phyloP scores from a whole-genome alignment of 1,284 basidiomycete species.

The Cryptococcus sp. region DNA sequence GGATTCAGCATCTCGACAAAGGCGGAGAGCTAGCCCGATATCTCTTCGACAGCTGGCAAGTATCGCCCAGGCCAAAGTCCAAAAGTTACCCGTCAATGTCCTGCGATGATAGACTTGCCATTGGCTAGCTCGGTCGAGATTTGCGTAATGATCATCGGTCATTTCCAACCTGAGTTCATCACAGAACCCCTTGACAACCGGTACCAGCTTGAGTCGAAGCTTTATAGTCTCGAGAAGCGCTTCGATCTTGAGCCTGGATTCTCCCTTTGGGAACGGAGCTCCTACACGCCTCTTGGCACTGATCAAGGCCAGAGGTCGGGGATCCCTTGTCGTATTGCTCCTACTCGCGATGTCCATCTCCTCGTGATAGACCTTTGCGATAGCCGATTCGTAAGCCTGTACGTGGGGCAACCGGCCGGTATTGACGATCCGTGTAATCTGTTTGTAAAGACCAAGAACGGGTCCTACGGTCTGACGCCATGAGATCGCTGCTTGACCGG shows the following conservation, averaged over 20 bases:
- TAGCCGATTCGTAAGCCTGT: conserved; percentile 56
- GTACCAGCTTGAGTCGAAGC: conserved; percentile 50
- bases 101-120: background rate
- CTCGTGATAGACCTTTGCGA: conserved; percentile 52
- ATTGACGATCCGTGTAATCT: conserved; percentile 26
- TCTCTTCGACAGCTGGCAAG: conserved; percentile 41
- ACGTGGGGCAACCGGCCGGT: conserved; percentile 49
- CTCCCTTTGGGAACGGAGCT: conserved; percentile 55
- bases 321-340: conserved; percentile 19
- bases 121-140: background rate
- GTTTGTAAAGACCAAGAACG: conserved; percentile 1
- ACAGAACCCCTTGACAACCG: conserved; percentile 49
- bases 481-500: background rate
- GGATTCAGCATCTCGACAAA: conserved; percentile 25
- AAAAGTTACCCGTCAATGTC: conserved; percentile 3
- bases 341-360: conserved; percentile 44
- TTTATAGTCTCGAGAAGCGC: conserved; percentile 54
- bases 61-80: conserved; percentile 35
- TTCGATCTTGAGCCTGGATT: conserved; percentile 57
- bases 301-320: conserved; percentile 51
- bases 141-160: conserved; percentile 1
- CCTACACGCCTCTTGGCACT: conserved; percentile 55
- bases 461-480: background rate
- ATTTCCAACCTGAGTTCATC: conserved; percentile 27
- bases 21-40: conserved; percentile 6